phyloP scores from a whole-genome alignment of 2,329 filamentous ascomycete species.

The Sphaerulina vaccinii region DNA sequence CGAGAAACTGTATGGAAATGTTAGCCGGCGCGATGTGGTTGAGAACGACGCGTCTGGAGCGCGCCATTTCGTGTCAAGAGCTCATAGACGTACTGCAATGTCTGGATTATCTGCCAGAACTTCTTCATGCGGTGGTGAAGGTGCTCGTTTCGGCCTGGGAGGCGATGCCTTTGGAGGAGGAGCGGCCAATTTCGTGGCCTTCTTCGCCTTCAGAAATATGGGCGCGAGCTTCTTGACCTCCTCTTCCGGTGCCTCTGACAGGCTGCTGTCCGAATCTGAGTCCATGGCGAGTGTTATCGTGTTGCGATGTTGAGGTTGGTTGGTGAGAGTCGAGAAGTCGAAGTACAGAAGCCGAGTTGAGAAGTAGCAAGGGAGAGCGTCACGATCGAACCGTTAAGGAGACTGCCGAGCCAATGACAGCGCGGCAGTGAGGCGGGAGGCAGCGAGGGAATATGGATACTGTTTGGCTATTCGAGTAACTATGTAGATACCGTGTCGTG shows the following conservation, averaged over 20 bases:
- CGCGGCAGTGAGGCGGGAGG: conserved; percentile 16
- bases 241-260: conserved; percentile 60
- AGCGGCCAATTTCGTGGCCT: conserved; percentile 43
- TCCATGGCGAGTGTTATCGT: conserved; percentile 41
- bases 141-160: conserved; percentile 64
- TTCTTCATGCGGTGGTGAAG: conserved; percentile 87
- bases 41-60: conserved; percentile 30
- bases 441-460: conserved; percentile 8
- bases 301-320: conserved; percentile 30
- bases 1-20: conserved; percentile 73
- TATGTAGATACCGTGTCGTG: conserved; percentile 13
- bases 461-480: conserved; percentile 24
- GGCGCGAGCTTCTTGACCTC: conserved; percentile 45
- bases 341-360: conserved; percentile 9
- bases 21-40: conserved; percentile 38
- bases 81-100: conserved; percentile 72
- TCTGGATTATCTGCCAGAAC: conserved; percentile 86
- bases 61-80: conserved; percentile 32
- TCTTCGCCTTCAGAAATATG: conserved; percentile 41
- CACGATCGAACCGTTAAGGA: conserved; percentile 16
- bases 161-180: conserved; percentile 45
- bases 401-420: conserved; percentile 20
- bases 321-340: conserved; percentile 15
- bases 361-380: conserved; percentile 20
- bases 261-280: conserved; percentile 58